Evolutionary conservation across 441 rosid genomes (phyloP).

Genomic region (Brassica hybrid): DNA sequence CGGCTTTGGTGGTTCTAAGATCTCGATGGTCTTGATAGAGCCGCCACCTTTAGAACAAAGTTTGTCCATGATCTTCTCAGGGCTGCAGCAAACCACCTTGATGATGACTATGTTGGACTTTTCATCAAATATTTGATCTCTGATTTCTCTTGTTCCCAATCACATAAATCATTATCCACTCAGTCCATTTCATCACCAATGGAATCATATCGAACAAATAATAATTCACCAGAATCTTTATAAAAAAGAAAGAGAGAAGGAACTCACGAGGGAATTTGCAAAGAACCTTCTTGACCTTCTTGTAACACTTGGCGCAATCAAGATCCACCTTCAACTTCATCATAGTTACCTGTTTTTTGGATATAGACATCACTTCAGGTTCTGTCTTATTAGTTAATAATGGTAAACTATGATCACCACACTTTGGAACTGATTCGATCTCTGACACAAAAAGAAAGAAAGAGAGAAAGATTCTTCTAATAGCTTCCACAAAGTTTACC

Average conservation of each 20-base stretch:
- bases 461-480: conserved; percentile 32
- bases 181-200: conserved; percentile 42
- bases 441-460: conserved; percentile 36
- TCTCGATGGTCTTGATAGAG: conserved; percentile 60
- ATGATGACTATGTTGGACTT: conserved; percentile 65
- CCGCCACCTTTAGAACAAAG: conserved; percentile 63
- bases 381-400: neutral
- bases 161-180: conserved; percentile 37
- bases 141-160: conserved; percentile 75
- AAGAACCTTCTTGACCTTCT: conserved; percentile 79
- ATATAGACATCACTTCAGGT: conserved; percentile 19
- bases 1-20: conserved; percentile 44
- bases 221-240: neutral
- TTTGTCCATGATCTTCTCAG: conserved; percentile 69
- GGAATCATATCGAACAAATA: neutral
- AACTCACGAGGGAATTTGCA: conserved; percentile 75
- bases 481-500: conserved; percentile 25
- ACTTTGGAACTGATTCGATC: conserved; percentile 35
- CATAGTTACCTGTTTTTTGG: conserved; percentile 47
- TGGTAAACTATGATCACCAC: conserved; percentile 14
- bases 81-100: conserved; percentile 74
- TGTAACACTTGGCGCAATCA: conserved; percentile 60
- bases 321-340: conserved; percentile 75
- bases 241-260: neutral
- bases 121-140: conserved; percentile 62